Conservation (phyloP, 2,329 filamentous ascomycete genomes). For the Macrophomina phaseolina region DNA sequence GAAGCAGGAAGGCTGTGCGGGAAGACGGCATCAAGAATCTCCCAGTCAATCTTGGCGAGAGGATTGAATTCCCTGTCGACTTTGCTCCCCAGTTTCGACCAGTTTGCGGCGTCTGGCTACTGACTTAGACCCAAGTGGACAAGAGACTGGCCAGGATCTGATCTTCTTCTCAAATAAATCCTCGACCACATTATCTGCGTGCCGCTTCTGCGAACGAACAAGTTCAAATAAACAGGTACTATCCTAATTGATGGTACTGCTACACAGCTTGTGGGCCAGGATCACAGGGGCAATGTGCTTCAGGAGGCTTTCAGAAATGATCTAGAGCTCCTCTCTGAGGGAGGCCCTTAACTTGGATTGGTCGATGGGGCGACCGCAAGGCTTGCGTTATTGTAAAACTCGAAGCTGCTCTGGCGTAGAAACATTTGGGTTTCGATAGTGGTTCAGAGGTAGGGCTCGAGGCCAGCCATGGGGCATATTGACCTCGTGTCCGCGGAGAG, state of each 20-base stretch:
- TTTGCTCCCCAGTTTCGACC: conserved; percentile 38
- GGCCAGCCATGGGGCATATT: conserved; percentile 8
- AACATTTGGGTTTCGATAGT: conserved; percentile 46
- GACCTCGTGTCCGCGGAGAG: conserved; percentile 5
- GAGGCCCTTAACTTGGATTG: conserved; percentile 39
- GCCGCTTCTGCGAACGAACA: conserved; percentile 36
- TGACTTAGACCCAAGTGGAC: conserved; percentile 31
- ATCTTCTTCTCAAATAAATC: conserved; percentile 40
- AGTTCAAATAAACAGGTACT: conserved; percentile 39
- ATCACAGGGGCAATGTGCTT: conserved; percentile 47
- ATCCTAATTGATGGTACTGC: conserved; percentile 31
- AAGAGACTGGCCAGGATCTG: conserved; percentile 42
- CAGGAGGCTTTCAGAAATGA: conserved; percentile 45
- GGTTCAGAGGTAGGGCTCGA: conserved; percentile 34
- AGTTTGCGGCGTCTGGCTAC: conserved; percentile 29
- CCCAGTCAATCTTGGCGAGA: conserved; percentile 40
- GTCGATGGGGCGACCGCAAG: conserved; percentile 40
- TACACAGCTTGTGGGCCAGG: conserved; percentile 35
- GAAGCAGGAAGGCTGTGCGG: conserved; percentile 37
- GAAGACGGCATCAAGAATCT: conserved; percentile 44
- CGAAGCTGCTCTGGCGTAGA: conserved; percentile 40
- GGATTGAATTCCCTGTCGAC: conserved; percentile 43
- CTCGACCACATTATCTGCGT: conserved; percentile 14
- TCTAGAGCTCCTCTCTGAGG: conserved; percentile 45
- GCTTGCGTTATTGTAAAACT: conserved; percentile 37